These are phyloP conservation scores for Thermothelomyces thermophilus DNA, from an alignment of 2,329 filamentous ascomycete genomes.

Conservation along the genomic window DNA sequence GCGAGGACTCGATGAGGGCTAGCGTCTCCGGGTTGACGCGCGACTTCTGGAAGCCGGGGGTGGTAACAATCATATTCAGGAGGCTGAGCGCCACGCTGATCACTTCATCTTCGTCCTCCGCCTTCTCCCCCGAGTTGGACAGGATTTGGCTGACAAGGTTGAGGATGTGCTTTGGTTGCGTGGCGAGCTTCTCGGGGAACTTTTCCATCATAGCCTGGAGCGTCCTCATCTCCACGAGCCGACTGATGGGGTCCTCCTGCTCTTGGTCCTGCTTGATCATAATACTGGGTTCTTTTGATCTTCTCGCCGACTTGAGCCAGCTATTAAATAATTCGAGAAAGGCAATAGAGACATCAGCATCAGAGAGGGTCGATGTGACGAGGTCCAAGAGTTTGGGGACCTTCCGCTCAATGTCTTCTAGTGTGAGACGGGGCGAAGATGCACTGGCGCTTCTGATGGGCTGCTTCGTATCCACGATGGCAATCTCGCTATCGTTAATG, in stretches of 20 bases:
- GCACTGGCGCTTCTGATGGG: background rate
- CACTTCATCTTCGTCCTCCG: constrained; percentile 39
- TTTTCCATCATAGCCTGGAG: constrained; percentile 59
- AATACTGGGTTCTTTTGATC: constrained; percentile 26
- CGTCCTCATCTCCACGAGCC: constrained; percentile 53
- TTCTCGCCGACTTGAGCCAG: constrained; percentile 42
- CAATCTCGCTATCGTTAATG: constrained; percentile 42
- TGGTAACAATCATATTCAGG: constrained; percentile 53
- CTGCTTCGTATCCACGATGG: constrained; percentile 37
- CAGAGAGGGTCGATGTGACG: constrained; percentile 43
- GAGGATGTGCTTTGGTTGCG: constrained; percentile 57
- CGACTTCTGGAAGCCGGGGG: constrained; percentile 48
- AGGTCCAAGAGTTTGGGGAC: constrained; percentile 43
- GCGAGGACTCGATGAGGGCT: constrained; percentile 40
- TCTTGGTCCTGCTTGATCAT: constrained; percentile 23
- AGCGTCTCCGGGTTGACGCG: constrained; percentile 39
- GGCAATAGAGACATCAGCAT: constrained; percentile 51
- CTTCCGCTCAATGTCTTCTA: constrained; percentile 41
- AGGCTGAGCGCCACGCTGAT: constrained; percentile 52
- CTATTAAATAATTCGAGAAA: constrained; percentile 54
- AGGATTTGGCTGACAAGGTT: constrained; percentile 58
- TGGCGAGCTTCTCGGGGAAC: constrained; percentile 57
- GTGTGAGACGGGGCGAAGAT: constrained; percentile 23
- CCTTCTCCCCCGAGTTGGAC: constrained; percentile 17
- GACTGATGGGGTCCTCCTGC: constrained; percentile 36